phyloP scores from a whole-genome alignment of 371 early-diverging fungal species.

The Apophysomyces elegans region DNA sequence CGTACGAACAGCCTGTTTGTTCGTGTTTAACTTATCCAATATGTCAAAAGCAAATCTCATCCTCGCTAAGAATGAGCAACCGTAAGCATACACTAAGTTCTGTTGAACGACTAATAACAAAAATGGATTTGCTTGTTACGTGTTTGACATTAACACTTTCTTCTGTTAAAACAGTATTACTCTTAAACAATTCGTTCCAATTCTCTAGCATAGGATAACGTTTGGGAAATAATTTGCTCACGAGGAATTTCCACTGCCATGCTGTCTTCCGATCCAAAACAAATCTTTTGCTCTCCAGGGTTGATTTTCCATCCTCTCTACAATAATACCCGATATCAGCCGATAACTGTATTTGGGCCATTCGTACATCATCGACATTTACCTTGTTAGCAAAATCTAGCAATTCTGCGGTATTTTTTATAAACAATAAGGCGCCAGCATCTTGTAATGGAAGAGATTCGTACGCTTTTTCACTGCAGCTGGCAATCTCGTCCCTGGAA shows the following conservation, averaged over 20 bases:
- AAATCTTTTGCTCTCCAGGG: conserved; percentile 76
- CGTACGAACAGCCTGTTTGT: too few species aligned
- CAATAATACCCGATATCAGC: neutral
- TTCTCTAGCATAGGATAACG: conserved; percentile 90
- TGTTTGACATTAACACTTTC: neutral
- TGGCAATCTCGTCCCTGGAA: conserved; percentile 89
- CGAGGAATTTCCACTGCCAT: conserved; percentile 78
- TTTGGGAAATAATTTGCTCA: conserved; percentile 81
- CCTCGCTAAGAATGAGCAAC: too few species aligned
- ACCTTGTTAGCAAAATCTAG: conserved; percentile 81
- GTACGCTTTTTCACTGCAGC: conserved; percentile 94
- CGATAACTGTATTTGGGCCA: neutral
- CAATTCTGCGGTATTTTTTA: conserved; percentile 78
- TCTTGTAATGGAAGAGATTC: conserved; percentile 82
- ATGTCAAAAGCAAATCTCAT: too few species aligned
- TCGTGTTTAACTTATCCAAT: too few species aligned
- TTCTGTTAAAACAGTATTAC: neutral
- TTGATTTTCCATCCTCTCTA: conserved; percentile 89
- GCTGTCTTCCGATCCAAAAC: conserved; percentile 73
- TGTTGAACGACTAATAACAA: neutral
- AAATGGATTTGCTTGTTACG: neutral
- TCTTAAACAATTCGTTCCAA: conserved; percentile 94
- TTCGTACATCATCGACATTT: neutral
- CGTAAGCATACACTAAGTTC: neutral
- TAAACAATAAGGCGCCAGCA: conserved; percentile 88